Percentiles rank a stretch among this genome's conserved stretches.
Conservation (phyloP, 192 early-diverging fungal genomes). For the Mortierella claussenii region DNA sequence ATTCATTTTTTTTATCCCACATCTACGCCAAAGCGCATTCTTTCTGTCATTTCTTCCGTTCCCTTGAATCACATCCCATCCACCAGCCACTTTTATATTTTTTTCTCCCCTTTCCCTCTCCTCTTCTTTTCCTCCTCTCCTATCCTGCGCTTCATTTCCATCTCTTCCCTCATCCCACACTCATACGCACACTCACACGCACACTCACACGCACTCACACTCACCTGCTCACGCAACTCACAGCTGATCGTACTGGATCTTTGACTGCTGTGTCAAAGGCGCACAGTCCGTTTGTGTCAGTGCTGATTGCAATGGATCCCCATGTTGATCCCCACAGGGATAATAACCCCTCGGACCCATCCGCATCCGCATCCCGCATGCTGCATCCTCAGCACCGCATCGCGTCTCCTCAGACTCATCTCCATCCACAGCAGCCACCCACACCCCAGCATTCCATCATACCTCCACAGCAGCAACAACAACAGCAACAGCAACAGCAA, state of each 20-base stretch:
- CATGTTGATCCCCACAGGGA: not conserved
- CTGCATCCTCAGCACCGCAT: slow-evolving; percentile 20
- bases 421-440: slow-evolving; percentile 1
- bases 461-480: slow-evolving; percentile 17
- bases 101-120: not conserved
- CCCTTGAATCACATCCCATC: not conserved
- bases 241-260: not conserved
- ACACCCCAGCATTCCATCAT: slow-evolving; percentile 19
- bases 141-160: too few relatives aligned
- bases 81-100: not conserved
- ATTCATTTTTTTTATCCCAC: not conserved
- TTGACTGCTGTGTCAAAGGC: too few relatives aligned
- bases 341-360: not conserved
- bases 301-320: slow-evolving; percentile 6
- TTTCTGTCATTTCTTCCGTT: not conserved
- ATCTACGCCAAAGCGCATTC: not conserved
- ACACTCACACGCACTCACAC: too few relatives aligned
- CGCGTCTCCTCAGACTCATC: slow-evolving; percentile 27
- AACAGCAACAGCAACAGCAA: too few relatives aligned
- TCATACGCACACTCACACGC: too few relatives aligned
- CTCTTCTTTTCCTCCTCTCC: slow-evolving; percentile 1
- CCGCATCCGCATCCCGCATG: slow-evolving; percentile 3
- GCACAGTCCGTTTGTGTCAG: too few relatives aligned
- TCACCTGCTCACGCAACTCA: too few relatives aligned
- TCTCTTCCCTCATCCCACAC: too few relatives aligned